phyloP scores from a whole-genome alignment of 2,329 filamentous ascomycete species.

The Colletotrichum echinochloae region DNA sequence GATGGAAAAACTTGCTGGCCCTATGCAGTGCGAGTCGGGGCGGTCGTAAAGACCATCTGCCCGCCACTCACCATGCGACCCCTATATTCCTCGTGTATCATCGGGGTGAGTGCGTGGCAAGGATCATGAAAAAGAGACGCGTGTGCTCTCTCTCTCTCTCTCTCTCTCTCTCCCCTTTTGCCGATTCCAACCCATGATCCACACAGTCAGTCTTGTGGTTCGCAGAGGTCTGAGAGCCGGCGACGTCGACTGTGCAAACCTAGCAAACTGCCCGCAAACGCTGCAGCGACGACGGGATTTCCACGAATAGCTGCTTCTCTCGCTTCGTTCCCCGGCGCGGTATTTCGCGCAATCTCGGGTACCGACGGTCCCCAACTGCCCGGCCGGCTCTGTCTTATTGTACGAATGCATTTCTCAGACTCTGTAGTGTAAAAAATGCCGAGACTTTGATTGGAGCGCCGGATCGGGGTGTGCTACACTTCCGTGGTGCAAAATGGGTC shows the following conservation, averaged over 20 bases:
- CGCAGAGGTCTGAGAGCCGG: conserved; percentile 23
- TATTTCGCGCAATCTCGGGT: not conserved
- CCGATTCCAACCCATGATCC: conserved; percentile 5
- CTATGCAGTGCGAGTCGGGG: not conserved
- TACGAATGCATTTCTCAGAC: not conserved
- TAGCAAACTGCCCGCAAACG: not conserved
- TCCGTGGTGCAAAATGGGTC: not conserved
- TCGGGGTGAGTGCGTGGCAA: too few relatives aligned
- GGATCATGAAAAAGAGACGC: too few relatives aligned
- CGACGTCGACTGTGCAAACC: not conserved
- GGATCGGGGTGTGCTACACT: not conserved
- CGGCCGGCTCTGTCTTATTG: not conserved
- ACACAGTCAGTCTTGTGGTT: not conserved
- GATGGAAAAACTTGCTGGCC: not conserved
- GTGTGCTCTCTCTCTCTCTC: too few relatives aligned
- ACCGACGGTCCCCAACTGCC: not conserved
- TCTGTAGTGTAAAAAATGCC: not conserved
- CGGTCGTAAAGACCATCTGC: conserved; percentile 11
- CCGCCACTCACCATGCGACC: conserved; percentile 19
- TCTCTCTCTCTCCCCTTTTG: not conserved
- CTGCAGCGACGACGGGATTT: not conserved
- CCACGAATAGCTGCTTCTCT: not conserved
- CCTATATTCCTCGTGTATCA: too few relatives aligned
- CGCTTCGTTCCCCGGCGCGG: conserved; percentile 6
- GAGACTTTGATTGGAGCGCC: not conserved